Base-by-base conservation (phyloP, 2,329 filamentous ascomycete species). In the Colletotrichum sansevieriae region DNA sequence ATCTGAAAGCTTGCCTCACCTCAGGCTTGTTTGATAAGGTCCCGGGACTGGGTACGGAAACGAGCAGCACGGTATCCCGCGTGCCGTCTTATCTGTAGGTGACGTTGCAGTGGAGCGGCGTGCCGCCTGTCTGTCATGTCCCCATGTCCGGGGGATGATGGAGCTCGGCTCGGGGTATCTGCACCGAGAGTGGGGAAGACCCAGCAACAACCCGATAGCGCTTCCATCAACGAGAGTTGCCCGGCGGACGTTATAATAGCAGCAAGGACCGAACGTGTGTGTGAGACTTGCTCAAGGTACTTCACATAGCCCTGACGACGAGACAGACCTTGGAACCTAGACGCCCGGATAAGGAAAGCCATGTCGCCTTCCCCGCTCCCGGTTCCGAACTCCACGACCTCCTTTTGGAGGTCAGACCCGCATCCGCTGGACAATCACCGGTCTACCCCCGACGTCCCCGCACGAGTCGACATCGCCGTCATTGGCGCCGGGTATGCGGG, bases 401-500 rank as follows among this genome's bases (percentile, higher is more conserved):
- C 72, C 35, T 73, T 73, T 49, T 73, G 72, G 71, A 70, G 57
- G 39, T 44, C 64, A 15, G 20, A 67, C 18, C 71, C 70, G 43
- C 63, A 62, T 12, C 20, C 58, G 13, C 68, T 74, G 18, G 49
- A 73, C 68, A 33, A 73, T 70, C 65, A 71, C 58, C 70, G 72
- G 41, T 66, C 65, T 13, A 68, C 72, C 33, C 35, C 52, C 18
- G 52, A 68, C 11, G 66, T 73, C 10, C 71, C 71, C 10, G n/a
- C 41, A 9, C 41, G 67, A n/a, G 63, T 62, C 18, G 67, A 70
- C 11, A 58, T 70, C 4, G 69, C 68, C 25, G 63, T 73, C 12
- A 65, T 73, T 37, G 71, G 71, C 41, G 51, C 71, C 18, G 71
- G 71, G 8, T 71, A 67, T 47, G 71, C 71, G 6, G 71, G 71